phyloP scores from a whole-genome alignment of 2,329 filamentous ascomycete species.

The Fusarium mexicanum region DNA sequence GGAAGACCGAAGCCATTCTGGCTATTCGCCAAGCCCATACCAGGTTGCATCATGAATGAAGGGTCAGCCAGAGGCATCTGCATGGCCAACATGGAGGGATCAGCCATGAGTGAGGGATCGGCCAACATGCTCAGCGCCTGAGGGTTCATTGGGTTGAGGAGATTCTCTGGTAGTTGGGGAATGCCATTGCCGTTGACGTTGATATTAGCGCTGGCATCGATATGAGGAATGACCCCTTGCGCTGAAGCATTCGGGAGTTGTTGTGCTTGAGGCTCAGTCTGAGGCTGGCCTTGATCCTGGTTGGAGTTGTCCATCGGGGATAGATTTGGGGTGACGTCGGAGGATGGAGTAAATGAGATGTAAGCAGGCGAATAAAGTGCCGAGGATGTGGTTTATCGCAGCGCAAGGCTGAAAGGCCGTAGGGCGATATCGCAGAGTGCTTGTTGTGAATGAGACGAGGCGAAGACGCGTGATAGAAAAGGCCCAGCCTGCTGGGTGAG shows the following conservation, averaged over 20 bases:
- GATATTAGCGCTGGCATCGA: constrained; percentile 12
- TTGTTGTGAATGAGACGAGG: constrained; percentile 35
- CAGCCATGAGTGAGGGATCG: constrained; percentile 39
- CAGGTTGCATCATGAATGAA: constrained; percentile 45
- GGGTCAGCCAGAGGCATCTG: constrained; percentile 43
- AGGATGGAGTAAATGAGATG: neutral
- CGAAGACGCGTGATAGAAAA: constrained; percentile 28
- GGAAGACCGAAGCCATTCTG: constrained; percentile 41
- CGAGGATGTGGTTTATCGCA: neutral
- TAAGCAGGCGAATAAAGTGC: neutral
- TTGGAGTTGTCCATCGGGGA: constrained; percentile 34
- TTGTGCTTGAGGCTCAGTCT: constrained; percentile 30
- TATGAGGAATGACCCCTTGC: constrained; percentile 1
- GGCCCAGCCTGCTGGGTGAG: constrained; percentile 38
- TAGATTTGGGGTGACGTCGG: neutral
- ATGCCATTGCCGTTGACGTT: constrained; percentile 32
- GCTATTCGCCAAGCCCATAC: constrained; percentile 46
- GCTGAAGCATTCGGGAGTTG: constrained; percentile 27
- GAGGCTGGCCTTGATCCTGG: constrained; percentile 34
- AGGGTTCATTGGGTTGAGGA: constrained; percentile 38
- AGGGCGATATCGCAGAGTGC: constrained; percentile 12
- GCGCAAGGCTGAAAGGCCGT: constrained; percentile 32
- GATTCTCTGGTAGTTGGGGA: constrained; percentile 31
- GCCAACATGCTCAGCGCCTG: constrained; percentile 41
- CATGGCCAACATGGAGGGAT: constrained; percentile 40